Conservation (phyloP, 2,329 filamentous ascomycete species). For the Colletotrichum aenigma region DNA sequence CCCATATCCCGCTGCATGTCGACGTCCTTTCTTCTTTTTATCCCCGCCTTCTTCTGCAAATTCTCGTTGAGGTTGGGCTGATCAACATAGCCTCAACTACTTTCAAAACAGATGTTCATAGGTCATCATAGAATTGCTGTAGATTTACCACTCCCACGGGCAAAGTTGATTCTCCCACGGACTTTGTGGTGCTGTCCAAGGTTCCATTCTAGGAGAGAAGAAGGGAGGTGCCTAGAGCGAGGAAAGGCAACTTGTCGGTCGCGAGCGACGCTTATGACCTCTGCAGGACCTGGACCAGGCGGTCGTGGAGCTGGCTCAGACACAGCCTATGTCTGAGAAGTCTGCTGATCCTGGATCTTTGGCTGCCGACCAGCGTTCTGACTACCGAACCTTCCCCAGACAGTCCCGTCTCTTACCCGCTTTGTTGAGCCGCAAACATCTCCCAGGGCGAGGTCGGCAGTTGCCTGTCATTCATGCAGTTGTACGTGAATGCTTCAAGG, state of each 20-base stretch:
- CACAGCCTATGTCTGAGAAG: not conserved
- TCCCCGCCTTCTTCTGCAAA: not conserved
- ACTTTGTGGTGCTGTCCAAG: not conserved
- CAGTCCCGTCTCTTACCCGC: not conserved
- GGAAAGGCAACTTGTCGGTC: not conserved
- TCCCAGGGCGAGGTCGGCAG: not conserved
- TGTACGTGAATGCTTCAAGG: not conserved
- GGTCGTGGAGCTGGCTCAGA: not conserved
- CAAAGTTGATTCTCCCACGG: not conserved
- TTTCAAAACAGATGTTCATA: not conserved
- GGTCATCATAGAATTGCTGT: not conserved
- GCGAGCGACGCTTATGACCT: not conserved
- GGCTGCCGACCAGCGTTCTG: not conserved
- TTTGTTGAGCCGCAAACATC: not conserved
- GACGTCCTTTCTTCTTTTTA: not conserved
- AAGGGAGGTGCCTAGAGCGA: not conserved
- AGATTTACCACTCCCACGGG: not conserved
- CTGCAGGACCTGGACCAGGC: not conserved
- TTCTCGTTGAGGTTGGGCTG: not conserved
- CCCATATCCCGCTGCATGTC: not conserved
- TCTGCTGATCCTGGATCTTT: conserved; percentile 4
- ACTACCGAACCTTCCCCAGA: not conserved
- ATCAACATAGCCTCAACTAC: not conserved
- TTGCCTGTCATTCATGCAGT: not conserved
- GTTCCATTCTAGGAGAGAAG: not conserved